These are phyloP conservation scores for Piloderma croceum DNA, from an alignment of 768 basidiomycete species.

Conservation along the genomic window DNA sequence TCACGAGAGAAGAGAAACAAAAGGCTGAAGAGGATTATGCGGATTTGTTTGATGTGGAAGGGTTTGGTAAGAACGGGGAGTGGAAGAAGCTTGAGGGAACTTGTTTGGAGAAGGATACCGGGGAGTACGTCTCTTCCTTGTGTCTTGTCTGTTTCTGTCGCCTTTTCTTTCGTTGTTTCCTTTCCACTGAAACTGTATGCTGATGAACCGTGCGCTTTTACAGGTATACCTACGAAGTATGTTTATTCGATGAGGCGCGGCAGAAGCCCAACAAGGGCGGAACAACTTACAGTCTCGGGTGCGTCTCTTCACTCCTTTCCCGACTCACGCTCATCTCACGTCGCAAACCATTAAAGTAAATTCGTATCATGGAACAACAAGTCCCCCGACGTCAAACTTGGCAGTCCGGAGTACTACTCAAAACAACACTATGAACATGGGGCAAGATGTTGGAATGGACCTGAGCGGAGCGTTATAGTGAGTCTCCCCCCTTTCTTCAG, in stretches of 20 bases:
- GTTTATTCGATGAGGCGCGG: slow-evolving; percentile 81
- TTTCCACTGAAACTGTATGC: background rate
- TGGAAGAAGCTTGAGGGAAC: slow-evolving; percentile 91
- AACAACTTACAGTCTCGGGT: slow-evolving; percentile 78
- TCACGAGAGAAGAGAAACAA: slow-evolving; percentile 46
- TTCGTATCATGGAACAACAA: slow-evolving; percentile 81
- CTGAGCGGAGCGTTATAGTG: slow-evolving; percentile 79
- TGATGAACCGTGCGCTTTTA: background rate
- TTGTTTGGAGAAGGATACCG: slow-evolving; percentile 76
- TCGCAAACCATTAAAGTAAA: slow-evolving; percentile 37
- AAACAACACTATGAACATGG: slow-evolving; percentile 81
- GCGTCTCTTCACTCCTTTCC: slow-evolving; percentile 20
- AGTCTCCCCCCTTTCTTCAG: slow-evolving; percentile 14
- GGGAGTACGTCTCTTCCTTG: slow-evolving; percentile 67
- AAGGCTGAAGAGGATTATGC: slow-evolving; percentile 51
- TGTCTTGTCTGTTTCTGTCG: background rate
- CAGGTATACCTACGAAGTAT: slow-evolving; percentile 93
- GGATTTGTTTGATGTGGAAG: slow-evolving; percentile 58
- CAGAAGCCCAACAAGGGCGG: slow-evolving; percentile 87
- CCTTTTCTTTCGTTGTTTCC: background rate
- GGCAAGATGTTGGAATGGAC: slow-evolving; percentile 95
- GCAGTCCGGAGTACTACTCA: slow-evolving; percentile 69
- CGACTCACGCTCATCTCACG: too few relatives aligned
- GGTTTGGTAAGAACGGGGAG: slow-evolving; percentile 78
- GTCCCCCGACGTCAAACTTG: slow-evolving; percentile 48